These are phyloP conservation scores for Phytophthora syringae DNA, from an alignment of 352 stramenopile species.

Conservation along the genomic window DNA sequence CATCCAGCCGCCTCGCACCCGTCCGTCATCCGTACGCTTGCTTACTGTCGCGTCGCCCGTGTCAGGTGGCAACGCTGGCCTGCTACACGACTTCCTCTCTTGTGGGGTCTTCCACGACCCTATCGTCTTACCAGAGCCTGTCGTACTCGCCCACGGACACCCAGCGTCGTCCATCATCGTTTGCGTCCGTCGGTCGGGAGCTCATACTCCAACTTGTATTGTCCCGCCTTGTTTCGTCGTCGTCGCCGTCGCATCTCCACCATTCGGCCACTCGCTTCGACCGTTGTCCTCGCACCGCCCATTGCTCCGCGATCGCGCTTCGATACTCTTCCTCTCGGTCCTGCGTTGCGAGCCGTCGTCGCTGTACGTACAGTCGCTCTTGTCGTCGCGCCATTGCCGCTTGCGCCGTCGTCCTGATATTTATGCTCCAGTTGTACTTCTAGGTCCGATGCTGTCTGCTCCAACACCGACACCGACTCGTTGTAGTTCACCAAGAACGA, in stretches of 20 bases:
- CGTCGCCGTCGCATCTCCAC: background rate
- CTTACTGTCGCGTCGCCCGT: too few relatives aligned
- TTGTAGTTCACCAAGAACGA: slow-evolving; percentile 5
- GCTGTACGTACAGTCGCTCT: background rate
- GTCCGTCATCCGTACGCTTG: too few relatives aligned
- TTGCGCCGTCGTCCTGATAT: background rate
- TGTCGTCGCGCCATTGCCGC: background rate
- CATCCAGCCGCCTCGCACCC: background rate
- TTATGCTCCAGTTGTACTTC: background rate
- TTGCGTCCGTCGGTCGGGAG: background rate
- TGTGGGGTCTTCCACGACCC: slow-evolving; percentile 1
- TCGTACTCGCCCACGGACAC: background rate
- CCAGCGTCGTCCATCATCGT: background rate
- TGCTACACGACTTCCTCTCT: background rate
- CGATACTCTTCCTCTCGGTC: background rate
- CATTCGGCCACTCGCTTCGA: background rate
- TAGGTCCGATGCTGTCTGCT: background rate
- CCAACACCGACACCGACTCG: background rate
- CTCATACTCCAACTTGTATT: slow-evolving; percentile 6
- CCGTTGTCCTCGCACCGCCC: background rate
- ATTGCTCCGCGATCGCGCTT: background rate
- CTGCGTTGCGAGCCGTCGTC: background rate
- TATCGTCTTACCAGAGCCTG: background rate
- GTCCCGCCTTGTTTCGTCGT: background rate
- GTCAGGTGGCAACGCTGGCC: background rate